phyloP scores from a whole-genome alignment of 257 asterid species.

The Solanum rostratum region DNA sequence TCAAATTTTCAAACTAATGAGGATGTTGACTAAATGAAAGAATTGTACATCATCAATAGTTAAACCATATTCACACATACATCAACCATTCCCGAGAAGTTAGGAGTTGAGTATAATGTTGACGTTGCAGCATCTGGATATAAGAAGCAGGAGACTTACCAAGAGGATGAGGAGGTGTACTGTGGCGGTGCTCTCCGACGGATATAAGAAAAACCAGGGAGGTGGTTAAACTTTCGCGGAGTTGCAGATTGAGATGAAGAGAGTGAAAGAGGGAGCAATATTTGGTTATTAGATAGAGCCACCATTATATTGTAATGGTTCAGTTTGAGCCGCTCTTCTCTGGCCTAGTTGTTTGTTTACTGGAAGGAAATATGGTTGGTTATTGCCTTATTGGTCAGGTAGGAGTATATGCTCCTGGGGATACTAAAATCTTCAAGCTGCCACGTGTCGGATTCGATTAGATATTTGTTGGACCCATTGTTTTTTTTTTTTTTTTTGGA shows the following conservation, averaged over 20 bases:
- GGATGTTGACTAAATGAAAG: background rate
- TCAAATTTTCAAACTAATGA: background rate
- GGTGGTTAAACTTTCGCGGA: background rate
- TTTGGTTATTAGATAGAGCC: background rate
- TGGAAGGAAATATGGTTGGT: background rate
- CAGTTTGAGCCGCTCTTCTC: background rate
- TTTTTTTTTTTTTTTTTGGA: no score
- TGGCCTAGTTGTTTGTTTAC: background rate
- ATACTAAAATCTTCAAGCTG: background rate
- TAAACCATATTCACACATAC: background rate
- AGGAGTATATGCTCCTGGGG: background rate
- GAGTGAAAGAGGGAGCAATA: background rate
- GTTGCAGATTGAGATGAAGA: background rate
- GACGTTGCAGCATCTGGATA: background rate
- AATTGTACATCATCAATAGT: background rate
- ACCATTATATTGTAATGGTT: background rate
- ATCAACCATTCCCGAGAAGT: no score
- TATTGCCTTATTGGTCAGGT: no score
- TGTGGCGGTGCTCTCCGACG: background rate
- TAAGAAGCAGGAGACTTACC: background rate
- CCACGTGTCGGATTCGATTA: background rate
- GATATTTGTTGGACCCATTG: background rate
- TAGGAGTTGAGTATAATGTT: no score
- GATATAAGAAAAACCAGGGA: background rate
- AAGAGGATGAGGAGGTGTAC: background rate